Base-by-base conservation (phyloP, 805 yeast species). In the Jamesozyma gamospora region DNA sequence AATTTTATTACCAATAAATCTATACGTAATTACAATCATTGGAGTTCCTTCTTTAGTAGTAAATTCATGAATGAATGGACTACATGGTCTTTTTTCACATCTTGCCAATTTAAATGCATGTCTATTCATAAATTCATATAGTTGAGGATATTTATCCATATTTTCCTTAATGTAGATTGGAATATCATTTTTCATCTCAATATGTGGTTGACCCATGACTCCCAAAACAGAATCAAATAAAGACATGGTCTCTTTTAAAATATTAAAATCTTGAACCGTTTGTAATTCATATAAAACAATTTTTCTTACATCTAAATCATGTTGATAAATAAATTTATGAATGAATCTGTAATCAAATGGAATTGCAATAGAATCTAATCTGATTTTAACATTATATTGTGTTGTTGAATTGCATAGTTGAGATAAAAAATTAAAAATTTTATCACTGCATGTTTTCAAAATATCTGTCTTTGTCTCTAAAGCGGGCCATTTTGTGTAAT, bases 21-120 rank as follows among this genome's bases (percentile, higher is more conserved):
- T 50, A 44, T 66, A 66, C 31, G 75, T 71, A 17, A 80, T 46
- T 3, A 79, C 75, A 25, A 82, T 62, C 13, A 78, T 67, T 1
- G 88, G 92, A 0, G 73, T 60, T 5, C 94, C 94, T 50, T 82
- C 90, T 30, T 70, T 65, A 29, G 79, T 74, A 17, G 79, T 74
- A 1, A 81, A 73, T 44, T 76, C 84, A 37, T 72, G 75, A 10
- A 82, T 67, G 28, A 76, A 63, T 12, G 59, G 47, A 12, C n/a
- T 12, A 1, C 13, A 19, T 1, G 26, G 32, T 13, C 70, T 73
- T 16, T 63, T 50, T 2, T 67, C 52, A n/a, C 55, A 45, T 4
- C 71, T 72, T 10, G 70, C 59, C 42, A 76, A 74, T 40, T 71
- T 69, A 35, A 71, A 62, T 0, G 85, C 66, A 60, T 77, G 70